Base-by-base conservation (phyloP, 169 alveolate genomes). In the Eimeria praecox region DNA sequence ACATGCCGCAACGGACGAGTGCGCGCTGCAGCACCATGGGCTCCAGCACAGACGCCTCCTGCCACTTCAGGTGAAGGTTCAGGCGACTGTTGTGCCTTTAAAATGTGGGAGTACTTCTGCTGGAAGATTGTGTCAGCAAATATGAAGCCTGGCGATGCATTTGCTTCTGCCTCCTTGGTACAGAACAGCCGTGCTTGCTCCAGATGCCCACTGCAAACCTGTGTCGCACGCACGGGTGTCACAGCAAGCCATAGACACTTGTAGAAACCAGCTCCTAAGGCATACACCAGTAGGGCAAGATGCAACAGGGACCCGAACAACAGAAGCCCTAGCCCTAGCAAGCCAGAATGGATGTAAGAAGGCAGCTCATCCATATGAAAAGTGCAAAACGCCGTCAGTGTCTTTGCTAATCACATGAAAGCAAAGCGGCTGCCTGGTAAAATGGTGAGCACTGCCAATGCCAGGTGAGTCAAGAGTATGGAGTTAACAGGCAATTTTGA, bases 171-270 rank as follows among this genome's bases (percentile, higher is more conserved):
- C n/a, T 20, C 52, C 42, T 33, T 27, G 78, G 82, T 38, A 62
- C 62, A 9, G n/a, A n/a, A 49, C 62, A 24, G 64, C 30, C 1
- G 78, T 4, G 8, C 40, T n/a, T 87, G 44, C 82, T 38, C 73
- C 64, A 27, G 82, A 42, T 62, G 93, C 24, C 49, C 93, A 46
- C 93, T 87, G 93, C 93, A 87, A 30, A 87, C 71, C 93, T 87
- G 83, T 38, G 44, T 10, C 18, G 59, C 93, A 42, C 35, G 40
- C 91, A 83, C 91, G 54, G 14, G 46, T 46, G 66, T 27, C 66
- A 78, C 1, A 75, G 62, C 62, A 9, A 78, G n/a, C n/a, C 66
- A 78, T 33, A 78, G 64, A 46, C 44, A 9, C 30, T 44, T 46
- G 64, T 44, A 22, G 30, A 16, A 27, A 44, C 3, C 64, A 42